Evolutionary conservation across 192 early-diverging fungal species (phyloP).

Genomic region (Coemansia reversa): DNA sequence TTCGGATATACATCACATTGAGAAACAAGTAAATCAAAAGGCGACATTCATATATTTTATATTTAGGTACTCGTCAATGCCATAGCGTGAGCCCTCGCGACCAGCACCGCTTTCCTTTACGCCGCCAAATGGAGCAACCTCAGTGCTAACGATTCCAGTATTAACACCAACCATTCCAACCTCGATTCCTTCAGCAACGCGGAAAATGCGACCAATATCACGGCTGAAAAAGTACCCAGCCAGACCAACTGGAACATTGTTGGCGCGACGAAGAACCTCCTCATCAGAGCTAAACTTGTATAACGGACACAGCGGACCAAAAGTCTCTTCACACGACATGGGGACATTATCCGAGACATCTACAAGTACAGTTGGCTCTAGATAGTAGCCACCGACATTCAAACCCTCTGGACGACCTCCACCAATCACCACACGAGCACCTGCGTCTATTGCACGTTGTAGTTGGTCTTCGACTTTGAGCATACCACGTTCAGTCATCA

Average conservation of each 20-base stretch:
- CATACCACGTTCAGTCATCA: conserved; percentile 71
- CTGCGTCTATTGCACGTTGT: conserved; percentile 68
- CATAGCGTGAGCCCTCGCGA: conserved; percentile 57
- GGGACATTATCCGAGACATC: conserved; percentile 68
- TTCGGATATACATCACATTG: neutral
- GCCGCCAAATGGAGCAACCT: conserved; percentile 65
- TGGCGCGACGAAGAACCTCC: conserved; percentile 75
- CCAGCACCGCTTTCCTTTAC: conserved; percentile 60
- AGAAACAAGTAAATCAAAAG: conserved; percentile 11
- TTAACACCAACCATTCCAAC: conserved; percentile 93
- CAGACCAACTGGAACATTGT: conserved; percentile 71
- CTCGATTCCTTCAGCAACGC: conserved; percentile 77
- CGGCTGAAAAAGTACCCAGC: conserved; percentile 84
- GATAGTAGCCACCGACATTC: conserved; percentile 67
- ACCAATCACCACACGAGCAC: conserved; percentile 69
- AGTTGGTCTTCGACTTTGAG: conserved; percentile 70
- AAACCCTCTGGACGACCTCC: conserved; percentile 48
- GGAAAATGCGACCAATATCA: conserved; percentile 71
- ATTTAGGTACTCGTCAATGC: conserved; percentile 54
- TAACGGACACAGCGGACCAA: conserved; percentile 86
- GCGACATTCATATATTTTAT: conserved; percentile 44
- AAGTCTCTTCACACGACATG: conserved; percentile 79
- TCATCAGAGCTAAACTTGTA: conserved; percentile 76
- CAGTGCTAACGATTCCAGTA: conserved; percentile 59
- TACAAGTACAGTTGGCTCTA: conserved; percentile 76